Evolutionary conservation across 116 monocot species (phyloP).

Genomic region (Phalaenopsis hybrid): DNA sequence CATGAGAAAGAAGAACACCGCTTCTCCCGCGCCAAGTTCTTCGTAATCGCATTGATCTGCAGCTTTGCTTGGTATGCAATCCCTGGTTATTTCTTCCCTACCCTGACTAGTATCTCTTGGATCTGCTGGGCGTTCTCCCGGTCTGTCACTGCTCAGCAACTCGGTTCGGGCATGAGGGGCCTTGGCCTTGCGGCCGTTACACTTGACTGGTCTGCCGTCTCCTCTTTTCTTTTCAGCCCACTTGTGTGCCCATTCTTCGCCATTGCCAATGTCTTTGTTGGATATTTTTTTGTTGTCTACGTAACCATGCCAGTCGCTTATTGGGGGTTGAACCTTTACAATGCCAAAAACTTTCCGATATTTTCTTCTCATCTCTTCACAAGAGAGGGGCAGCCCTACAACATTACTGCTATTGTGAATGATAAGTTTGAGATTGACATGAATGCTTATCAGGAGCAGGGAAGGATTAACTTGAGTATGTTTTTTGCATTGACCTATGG

Average conservation of each 20-base stretch:
- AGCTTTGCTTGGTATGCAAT: constrained; percentile 74
- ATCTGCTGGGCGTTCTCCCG: constrained; percentile 76
- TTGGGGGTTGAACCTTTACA: constrained; percentile 68
- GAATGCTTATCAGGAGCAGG: constrained; percentile 51
- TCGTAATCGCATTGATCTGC: constrained; percentile 60
- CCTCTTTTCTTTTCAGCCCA: constrained; percentile 76
- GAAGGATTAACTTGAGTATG: constrained; percentile 57
- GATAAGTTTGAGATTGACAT: constrained; percentile 68
- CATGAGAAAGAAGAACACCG: constrained; percentile 72
- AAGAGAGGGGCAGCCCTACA: constrained; percentile 31
- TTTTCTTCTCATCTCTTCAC: constrained; percentile 72
- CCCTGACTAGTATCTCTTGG: constrained; percentile 66
- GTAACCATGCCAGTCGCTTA: constrained; percentile 49
- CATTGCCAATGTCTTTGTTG: constrained; percentile 65
- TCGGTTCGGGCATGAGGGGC: constrained; percentile 79
- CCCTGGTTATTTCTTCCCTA: constrained; percentile 77
- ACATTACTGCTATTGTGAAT: constrained; percentile 67
- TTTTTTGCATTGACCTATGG: constrained; percentile 85
- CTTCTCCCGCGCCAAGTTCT: constrained; percentile 82
- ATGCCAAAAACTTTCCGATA: constrained; percentile 76
- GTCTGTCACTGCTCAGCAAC: constrained; percentile 84
- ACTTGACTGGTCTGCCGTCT: constrained; percentile 69
- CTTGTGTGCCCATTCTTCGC: constrained; percentile 81
- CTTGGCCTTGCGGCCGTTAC: constrained; percentile 74
- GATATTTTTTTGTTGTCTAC: constrained; percentile 49